Percentiles rank a stretch among this genome's conserved stretches.
These are phyloP conservation scores for Hebeloma cylindrosporum DNA, from an alignment of 768 basidiomycete genomes.

Conservation along the genomic window DNA sequence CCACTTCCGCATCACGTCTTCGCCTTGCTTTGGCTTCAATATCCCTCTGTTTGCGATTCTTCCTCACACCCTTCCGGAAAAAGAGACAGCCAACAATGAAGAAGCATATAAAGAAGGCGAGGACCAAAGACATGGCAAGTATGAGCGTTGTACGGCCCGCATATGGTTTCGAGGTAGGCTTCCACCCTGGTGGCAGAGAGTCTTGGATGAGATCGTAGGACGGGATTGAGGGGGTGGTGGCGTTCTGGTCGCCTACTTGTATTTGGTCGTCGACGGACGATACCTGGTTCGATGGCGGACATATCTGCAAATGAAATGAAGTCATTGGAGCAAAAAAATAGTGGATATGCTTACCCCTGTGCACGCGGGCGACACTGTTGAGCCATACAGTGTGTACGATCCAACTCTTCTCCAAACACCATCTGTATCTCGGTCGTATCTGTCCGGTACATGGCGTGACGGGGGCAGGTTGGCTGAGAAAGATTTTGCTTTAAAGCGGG, in stretches of 20 bases:
- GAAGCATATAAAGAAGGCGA: constrained; percentile 59
- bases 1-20: constrained; percentile 17
- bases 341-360: constrained; percentile 17
- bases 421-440: constrained; percentile 51
- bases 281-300: constrained; percentile 24
- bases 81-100: constrained; percentile 63
- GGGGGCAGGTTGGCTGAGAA: too few relatives aligned
- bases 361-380: constrained; percentile 59
- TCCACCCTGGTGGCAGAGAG: constrained; percentile 60
- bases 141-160: constrained; percentile 45
- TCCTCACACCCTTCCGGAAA: constrained; percentile 49
- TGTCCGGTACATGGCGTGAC: constrained; percentile 55
- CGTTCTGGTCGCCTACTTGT: constrained; percentile 20
- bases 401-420: constrained; percentile 57
- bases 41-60: constrained; percentile 39
- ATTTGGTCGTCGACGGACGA: constrained; percentile 35
- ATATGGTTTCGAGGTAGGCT: constrained; percentile 16
- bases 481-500: too few relatives aligned
- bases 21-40: constrained; percentile 48
- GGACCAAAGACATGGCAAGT: constrained; percentile 57
- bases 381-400: constrained; percentile 67
- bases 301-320: constrained; percentile 14
- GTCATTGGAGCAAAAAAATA: constrained; percentile 2
- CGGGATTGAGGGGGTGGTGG: constrained; percentile 19
- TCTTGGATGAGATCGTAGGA: constrained; percentile 31